phyloP scores from a whole-genome alignment of 2,329 filamentous ascomycete species.

The Nothophoma quercina region DNA sequence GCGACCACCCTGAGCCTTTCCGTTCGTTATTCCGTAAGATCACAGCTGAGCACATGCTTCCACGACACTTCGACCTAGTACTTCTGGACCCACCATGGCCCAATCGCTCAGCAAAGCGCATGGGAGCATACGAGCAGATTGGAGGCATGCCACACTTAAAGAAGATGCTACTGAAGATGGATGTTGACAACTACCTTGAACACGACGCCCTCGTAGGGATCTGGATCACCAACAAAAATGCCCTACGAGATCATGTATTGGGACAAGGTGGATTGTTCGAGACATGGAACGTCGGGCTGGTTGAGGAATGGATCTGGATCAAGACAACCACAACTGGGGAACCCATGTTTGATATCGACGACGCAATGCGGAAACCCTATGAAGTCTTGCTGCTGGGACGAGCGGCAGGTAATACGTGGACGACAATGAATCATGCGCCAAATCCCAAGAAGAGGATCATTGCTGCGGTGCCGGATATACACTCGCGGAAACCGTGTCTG shows the following conservation, averaged over 20 bases:
- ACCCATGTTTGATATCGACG: slow-evolving; percentile 68
- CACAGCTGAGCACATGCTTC: slow-evolving; percentile 52
- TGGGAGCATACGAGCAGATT: slow-evolving; percentile 58
- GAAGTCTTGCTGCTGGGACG: slow-evolving; percentile 73
- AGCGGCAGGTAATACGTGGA: slow-evolving; percentile 35
- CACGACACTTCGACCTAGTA: slow-evolving; percentile 68
- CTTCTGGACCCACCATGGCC: slow-evolving; percentile 84
- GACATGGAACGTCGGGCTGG: slow-evolving; percentile 69
- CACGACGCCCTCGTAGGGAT: slow-evolving; percentile 65
- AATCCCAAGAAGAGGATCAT: slow-evolving; percentile 63
- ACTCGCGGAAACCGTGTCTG: slow-evolving; percentile 80
- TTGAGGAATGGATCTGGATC: slow-evolving; percentile 80
- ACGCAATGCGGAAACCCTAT: slow-evolving; percentile 76
- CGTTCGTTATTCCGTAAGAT: slow-evolving; percentile 47
- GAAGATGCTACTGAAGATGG: slow-evolving; percentile 51
- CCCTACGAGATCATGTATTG: slow-evolving; percentile 63
- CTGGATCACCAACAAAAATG: slow-evolving; percentile 79
- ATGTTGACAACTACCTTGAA: slow-evolving; percentile 54
- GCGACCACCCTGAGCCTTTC: slow-evolving; percentile 46
- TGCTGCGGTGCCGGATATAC: slow-evolving; percentile 74
- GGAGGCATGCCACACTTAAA: slow-evolving; percentile 57
- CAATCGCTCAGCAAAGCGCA: slow-evolving; percentile 74
- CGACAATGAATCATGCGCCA: slow-evolving; percentile 32
- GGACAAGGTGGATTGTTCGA: slow-evolving; percentile 67
- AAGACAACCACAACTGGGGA: slow-evolving; percentile 73